Evolutionary conservation across 140 eudicot species (phyloP), one percentile per base, ranked within the genome.

Genomic region (Anethum foeniculum): DNA sequence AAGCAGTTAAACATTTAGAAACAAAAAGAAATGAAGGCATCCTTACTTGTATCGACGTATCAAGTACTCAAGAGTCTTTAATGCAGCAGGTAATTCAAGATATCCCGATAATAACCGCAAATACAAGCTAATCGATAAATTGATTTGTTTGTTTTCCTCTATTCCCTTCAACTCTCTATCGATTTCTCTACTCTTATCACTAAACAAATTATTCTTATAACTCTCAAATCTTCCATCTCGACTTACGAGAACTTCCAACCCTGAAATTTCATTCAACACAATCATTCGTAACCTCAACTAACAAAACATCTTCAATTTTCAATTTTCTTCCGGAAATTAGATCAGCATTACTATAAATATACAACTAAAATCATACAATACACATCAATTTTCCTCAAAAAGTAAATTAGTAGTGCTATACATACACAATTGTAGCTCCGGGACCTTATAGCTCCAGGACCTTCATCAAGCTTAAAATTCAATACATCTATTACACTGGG

Each of bases 1-100:
- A 77, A 39, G 30, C 34, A 77, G 44, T 56, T 56, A 49, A 25
- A 49, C 32, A 49, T 54, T 38, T 41, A 34, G 13, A 34, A 71
- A 25, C 8, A 41, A 32, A 14, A 30, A 14, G n/a, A 67, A 62
- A 34, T 2, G 25, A 76, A 76, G n/a, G 39, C 21, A 28, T 4
- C 48, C 90, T 84, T 90, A 93, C 97, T 92, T 92, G 90, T 90
- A 95, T 89, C 99, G 87, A 78, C 97, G 97, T 46, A 95, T 89
- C 79, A 95, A 87, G 84, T 92, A 95, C 89, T 95, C 99, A 13
- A 95, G 81, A 10, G 97, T 92, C 87, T 86, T 88, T 41, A 88
- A 77, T 11, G 97, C 92, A 28, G 97, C 86, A 65, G 85, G 85
- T 51, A 81, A 80, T 76, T 85, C 84, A 48, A 95, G 85, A 82